These are phyloP conservation scores for Capsella rubella DNA, from an alignment of 441 rosid genomes.

Conservation along the genomic window DNA sequence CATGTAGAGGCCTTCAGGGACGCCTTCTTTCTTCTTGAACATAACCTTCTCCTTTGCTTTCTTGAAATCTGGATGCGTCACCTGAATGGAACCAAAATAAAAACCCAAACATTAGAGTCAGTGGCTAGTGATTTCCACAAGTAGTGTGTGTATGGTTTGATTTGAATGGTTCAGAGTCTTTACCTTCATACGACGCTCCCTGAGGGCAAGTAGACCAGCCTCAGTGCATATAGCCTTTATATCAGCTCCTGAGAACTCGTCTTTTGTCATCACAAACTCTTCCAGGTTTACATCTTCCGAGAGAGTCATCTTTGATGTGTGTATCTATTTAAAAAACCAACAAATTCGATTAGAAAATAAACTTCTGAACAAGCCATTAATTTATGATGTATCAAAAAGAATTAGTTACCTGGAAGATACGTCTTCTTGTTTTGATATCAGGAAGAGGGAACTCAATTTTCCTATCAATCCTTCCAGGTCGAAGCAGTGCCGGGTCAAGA, in stretches of 20 bases:
- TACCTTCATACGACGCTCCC: slow-evolving; percentile 99
- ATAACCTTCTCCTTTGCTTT: slow-evolving; percentile 78
- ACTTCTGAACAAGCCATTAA: neutral
- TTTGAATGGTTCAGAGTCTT: slow-evolving; percentile 16
- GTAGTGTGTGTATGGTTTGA: neutral
- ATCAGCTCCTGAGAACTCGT: slow-evolving; percentile 98
- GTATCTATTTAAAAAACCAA: slow-evolving; percentile 58
- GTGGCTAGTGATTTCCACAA: neutral
- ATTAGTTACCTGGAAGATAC: slow-evolving; percentile 80
- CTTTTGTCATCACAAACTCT: slow-evolving; percentile 99
- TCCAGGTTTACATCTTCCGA: slow-evolving; percentile 79
- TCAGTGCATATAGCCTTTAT: slow-evolving; percentile 97
- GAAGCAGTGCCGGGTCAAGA: slow-evolving; percentile 96
- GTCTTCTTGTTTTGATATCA: slow-evolving; percentile 92
- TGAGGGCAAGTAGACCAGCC: slow-evolving; percentile 90
- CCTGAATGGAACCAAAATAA: slow-evolving; percentile 44
- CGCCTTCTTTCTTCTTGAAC: slow-evolving; percentile 85
- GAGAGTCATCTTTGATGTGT: slow-evolving; percentile 93
- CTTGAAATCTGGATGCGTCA: slow-evolving; percentile 72
- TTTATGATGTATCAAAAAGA: neutral
- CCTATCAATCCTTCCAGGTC: slow-evolving; percentile 96
- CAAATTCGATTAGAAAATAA: neutral
- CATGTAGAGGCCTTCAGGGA: slow-evolving; percentile 78
- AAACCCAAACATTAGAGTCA: slow-evolving; percentile 20
- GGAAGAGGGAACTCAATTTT: slow-evolving; percentile 99